Base-by-base conservation (phyloP, 352 stramenopile species). In the Lagenidium giganteum region DNA sequence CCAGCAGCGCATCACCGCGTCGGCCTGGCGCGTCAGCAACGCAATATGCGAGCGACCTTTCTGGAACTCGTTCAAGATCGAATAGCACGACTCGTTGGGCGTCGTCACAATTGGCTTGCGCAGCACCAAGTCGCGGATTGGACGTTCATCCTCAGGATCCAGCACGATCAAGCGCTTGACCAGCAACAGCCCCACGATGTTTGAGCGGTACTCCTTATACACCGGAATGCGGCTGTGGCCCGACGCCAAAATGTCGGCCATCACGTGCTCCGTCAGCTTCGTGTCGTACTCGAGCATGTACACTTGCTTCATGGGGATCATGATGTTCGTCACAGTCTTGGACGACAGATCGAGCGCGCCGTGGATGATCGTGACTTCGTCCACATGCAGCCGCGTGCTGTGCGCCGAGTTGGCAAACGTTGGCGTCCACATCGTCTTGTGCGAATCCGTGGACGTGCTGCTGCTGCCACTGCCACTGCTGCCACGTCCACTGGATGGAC, bases 341-440 rank as follows among this genome's bases (percentile, higher is more conserved):
- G 83, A 69, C 14, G 79, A 86, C 33, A 98, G 68, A 36, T 86
- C 64, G 33, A 98, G 47, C 9, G 89, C 87, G 24, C 92, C 94
- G 51, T 96, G 84, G 42, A 97, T 95, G 48, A 98, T 95, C 2
- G 70, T 92, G 2, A 97, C 84, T 63, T 97, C 90, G 50, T 96
- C 85, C 24, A 70, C 69, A 42, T 86, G 62, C n/a, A 91, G 43
- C 12, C 62, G 41, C 2, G 77, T 87, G 21, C 69, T 63, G 43
- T 65, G 58, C 8, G 63, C 55, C 29, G 60, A 54, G 40, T 70
- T 52, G 26, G 26, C 38, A 28, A 7, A 16, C n/a, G 13, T 24
- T 8, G 16, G 4, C 25, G 14, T 39, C 24, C 4, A 20, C 32
- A 7, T 29, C 21, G 25, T 46, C 21, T 3, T 29, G 17, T 8